These are phyloP conservation scores for Fragaria iinumae DNA, from an alignment of 306 rosid genomes.

Conservation along the genomic window DNA sequence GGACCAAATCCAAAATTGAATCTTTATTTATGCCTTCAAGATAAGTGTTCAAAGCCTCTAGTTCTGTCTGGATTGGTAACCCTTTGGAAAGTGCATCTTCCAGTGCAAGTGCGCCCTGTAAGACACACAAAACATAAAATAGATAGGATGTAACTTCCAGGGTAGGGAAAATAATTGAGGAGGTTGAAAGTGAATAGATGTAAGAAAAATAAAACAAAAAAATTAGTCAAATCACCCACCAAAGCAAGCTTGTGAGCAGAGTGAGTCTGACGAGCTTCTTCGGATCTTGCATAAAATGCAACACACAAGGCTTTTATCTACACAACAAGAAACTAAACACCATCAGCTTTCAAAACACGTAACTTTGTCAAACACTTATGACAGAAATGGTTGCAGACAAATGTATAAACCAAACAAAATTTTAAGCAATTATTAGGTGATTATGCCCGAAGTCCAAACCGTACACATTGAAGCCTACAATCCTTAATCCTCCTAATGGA, in stretches of 20 bases:
- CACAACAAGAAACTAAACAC: slow-evolving; percentile 30
- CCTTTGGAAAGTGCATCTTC: slow-evolving; percentile 92
- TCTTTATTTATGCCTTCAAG: slow-evolving; percentile 81
- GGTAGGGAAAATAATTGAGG: slow-evolving; percentile 17
- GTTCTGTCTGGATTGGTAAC: slow-evolving; percentile 76
- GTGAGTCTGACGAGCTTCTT: slow-evolving; percentile 88
- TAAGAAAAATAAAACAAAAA: neutral
- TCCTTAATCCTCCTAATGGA: neutral
- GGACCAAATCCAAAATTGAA: slow-evolving; percentile 74
- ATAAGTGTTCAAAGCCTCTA: slow-evolving; percentile 54
- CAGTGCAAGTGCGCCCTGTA: slow-evolving; percentile 86
- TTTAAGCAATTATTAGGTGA: neutral
- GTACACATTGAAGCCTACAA: neutral
- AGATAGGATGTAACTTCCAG: slow-evolving; percentile 21
- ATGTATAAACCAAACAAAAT: neutral
- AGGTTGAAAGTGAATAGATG: neutral
- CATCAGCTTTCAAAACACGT: slow-evolving; percentile 20
- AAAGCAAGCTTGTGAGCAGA: slow-evolving; percentile 81
- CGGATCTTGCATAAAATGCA: slow-evolving; percentile 95
- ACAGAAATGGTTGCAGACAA: neutral
- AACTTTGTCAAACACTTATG: neutral
- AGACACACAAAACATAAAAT: slow-evolving; percentile 33
- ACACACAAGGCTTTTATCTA: slow-evolving; percentile 92
- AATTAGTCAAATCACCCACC: slow-evolving; percentile 38
- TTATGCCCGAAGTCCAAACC: neutral